Percentiles rank a stretch among this genome's conserved stretches.
Conservation (phyloP, 2,329 filamentous ascomycete species). For the Fusarium camptoceras region DNA sequence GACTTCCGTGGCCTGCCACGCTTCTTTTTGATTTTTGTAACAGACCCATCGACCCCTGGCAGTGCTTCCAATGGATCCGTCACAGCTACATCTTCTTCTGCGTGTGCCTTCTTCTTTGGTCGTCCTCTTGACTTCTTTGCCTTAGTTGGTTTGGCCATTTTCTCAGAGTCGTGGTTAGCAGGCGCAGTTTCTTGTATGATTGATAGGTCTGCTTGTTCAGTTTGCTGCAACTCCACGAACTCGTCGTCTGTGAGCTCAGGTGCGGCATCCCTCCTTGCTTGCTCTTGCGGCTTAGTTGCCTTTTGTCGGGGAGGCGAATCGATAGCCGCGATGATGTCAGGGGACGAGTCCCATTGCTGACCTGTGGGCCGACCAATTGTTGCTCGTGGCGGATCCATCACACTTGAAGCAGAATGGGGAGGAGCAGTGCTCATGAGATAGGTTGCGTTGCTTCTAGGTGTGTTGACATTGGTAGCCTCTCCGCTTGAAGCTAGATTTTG, state of each 20-base stretch:
- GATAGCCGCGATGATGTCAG: slow-evolving; percentile 40
- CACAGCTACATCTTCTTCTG: slow-evolving; percentile 18
- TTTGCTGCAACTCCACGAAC: background rate
- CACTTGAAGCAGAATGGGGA: slow-evolving; percentile 28
- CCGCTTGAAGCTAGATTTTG: slow-evolving; percentile 49
- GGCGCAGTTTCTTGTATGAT: background rate
- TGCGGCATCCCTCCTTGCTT: slow-evolving; percentile 2
- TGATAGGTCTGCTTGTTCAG: slow-evolving; percentile 4
- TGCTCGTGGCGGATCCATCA: slow-evolving; percentile 7
- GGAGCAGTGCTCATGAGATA: slow-evolving; percentile 40
- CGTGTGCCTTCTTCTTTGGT: slow-evolving; percentile 46
- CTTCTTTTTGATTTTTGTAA: slow-evolving; percentile 49
- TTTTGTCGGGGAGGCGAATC: slow-evolving; percentile 27
- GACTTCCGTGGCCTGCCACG: slow-evolving; percentile 59
- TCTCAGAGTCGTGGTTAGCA: slow-evolving; percentile 30
- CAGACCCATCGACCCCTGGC: slow-evolving; percentile 15
- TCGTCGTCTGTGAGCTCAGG: slow-evolving; percentile 4
- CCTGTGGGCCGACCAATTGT: slow-evolving; percentile 1
- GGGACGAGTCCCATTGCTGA: slow-evolving; percentile 39
- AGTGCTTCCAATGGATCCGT: slow-evolving; percentile 12
- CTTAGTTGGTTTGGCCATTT: slow-evolving; percentile 31
- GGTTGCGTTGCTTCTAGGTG: slow-evolving; percentile 46
- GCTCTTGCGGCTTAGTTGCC: slow-evolving; percentile 14
- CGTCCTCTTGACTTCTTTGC: slow-evolving; percentile 50
- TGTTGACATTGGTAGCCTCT: slow-evolving; percentile 53